Evolutionary conservation across 768 basidiomycete species (phyloP), one percentile per base, ranked within the genome.

Genomic region (Leccinum aurantiacum): DNA sequence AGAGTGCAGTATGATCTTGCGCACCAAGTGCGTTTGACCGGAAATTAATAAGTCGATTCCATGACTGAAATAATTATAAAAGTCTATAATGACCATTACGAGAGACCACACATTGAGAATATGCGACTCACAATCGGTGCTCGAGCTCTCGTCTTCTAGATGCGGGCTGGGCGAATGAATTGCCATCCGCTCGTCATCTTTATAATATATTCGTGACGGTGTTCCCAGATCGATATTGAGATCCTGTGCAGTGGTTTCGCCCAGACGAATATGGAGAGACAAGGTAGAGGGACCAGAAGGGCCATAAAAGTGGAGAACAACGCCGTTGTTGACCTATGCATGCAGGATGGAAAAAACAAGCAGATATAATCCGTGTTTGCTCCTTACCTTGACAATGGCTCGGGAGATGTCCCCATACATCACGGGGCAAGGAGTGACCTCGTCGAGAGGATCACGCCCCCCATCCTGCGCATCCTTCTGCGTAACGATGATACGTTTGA

Each of bases 31-130:
- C 15, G 81, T 82, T 22, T 78, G 79, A 51, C 83, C 88, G 24
- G 86, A 89, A 17, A 97, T 80, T 29, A 95, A 80, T 63, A 95
- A 91, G 70, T 97, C 94, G 19, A 97, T 75, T 2, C 94, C 94
- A 67, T 93, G 86, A 65, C 94, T 90, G 65, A 95, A 93, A 69
- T 97, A 97, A 68, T 95, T 96, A 74, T 91, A 93, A 71, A 94
- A 93, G 73, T 93, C 91, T 93, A 61, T 93, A 61, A 55, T 57
- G 60, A 63, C 44, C 31, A 51, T 62, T n/a, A 61, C 29, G 37
- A 44, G 49, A 50, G 14, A 52, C 41, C 31, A 56, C 44, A 41
- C 46, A 37, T 46, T 17, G 24, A 50, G 41, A 62, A 47, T 2
- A 51, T n/a, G 56, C n/a, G 62, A 57, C 78, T 60, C 64, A 82